Percentiles rank a stretch among this genome's conserved stretches.
These are phyloP conservation scores for Starmera dryadoides DNA, from an alignment of 805 yeast genomes.

Conservation along the genomic window DNA sequence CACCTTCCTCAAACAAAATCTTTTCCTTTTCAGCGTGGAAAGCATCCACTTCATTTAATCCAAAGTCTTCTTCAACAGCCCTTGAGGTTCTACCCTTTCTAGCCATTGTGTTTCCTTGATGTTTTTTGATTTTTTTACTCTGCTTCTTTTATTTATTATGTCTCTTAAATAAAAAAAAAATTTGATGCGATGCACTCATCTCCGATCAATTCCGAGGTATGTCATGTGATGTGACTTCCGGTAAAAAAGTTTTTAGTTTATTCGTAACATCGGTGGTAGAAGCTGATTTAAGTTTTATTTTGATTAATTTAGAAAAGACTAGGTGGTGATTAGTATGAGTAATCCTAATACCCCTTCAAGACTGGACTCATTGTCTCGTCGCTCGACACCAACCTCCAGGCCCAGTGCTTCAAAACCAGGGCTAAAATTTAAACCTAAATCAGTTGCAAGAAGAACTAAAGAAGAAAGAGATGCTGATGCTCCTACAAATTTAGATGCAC, in stretches of 20 bases:
- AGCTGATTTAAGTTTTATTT: too few species aligned
- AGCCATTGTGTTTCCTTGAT: slow-evolving; percentile 10
- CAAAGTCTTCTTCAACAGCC: slow-evolving; percentile 28
- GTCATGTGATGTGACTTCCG: too few species aligned
- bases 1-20: slow-evolving; percentile 47
- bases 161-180: neutral
- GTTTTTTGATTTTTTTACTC: neutral
- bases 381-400: slow-evolving; percentile 8
- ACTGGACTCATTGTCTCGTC: slow-evolving; percentile 31
- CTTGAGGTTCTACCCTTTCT: slow-evolving; percentile 6
- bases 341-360: slow-evolving; percentile 11
- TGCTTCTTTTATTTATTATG: neutral
- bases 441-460: slow-evolving; percentile 74
- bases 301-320: too few species aligned
- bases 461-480: slow-evolving; percentile 80
- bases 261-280: neutral
- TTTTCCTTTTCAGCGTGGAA: slow-evolving; percentile 56
- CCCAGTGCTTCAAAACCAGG: slow-evolving; percentile 35
- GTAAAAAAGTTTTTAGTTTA: neutral
- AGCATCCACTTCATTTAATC: slow-evolving; percentile 60
- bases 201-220: too few species aligned
- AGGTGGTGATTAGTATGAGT: too few species aligned
- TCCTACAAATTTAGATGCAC: slow-evolving; percentile 26
- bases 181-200: slow-evolving; percentile 3
- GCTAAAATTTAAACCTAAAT: slow-evolving; percentile 79